Base-by-base conservation (phyloP, 2,329 filamentous ascomycete genomes). In the Alternaria sp. region DNA sequence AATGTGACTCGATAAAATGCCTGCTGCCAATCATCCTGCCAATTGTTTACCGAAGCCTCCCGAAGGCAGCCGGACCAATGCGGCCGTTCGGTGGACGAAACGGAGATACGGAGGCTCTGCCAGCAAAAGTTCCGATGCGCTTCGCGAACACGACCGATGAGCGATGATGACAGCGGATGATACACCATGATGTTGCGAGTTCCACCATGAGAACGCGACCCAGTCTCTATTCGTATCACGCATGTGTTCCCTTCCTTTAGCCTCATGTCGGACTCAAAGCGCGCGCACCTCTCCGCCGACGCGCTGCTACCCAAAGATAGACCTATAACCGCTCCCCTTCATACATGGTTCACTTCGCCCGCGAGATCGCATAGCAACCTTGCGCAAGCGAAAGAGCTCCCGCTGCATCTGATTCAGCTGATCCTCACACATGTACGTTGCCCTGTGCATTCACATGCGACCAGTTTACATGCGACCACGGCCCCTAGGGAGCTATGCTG, bases 371-470 rank as follows among this genome's bases (percentile, higher is more conserved):
- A 75, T 51, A 64, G 69, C 14, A 71, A 67, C 55, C 54, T 61
- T 14, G 70, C 68, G 16, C 69, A 76, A 42, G 73, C 72, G 7
- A 75, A 69, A 42, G 77, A 78, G 67, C 79, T 89, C 8, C 87
- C 87, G 12, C 75, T 89, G 68, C 87, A 88, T 66, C 76, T 88
- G 42, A 81, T 89, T 61, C 85, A 84, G 32, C 78, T 83, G 59
- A 87, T 89, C 57, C 78, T 88, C 51, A 81, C 83, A 44, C 80
- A 85, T 71, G 84, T 86, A 79, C 67, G 83, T 74, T 22, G n/a
- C 14, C 32, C 39, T 16, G 14, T 36, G 9, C 39, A 16, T 28
- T 16, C 8, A 26, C n/a, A 32, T 36, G 20, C 47, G 16, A 30
- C 28, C 8, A 30, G 3, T 28, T 18, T 5, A 18, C n/a, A 32